phyloP scores from a whole-genome alignment of 2,329 filamentous ascomycete species.

The Chaetomiaceae sp. region DNA sequence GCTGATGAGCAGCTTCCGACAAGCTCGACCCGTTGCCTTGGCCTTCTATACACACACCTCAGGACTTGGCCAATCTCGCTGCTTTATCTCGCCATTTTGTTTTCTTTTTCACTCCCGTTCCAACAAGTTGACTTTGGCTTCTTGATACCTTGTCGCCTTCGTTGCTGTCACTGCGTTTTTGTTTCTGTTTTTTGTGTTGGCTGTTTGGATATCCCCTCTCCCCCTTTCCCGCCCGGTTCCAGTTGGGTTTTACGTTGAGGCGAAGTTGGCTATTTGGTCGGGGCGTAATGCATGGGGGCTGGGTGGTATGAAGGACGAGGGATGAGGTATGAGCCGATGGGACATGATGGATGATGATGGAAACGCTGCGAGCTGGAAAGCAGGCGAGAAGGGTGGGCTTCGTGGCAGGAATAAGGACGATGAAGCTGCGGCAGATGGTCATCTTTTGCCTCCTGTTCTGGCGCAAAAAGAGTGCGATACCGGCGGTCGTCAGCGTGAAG shows the following conservation, averaged over 20 bases:
- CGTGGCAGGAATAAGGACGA: neutral
- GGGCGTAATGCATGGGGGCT: conserved; percentile 12
- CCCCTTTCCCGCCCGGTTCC: conserved; percentile 3
- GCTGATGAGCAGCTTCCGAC: too few relatives aligned
- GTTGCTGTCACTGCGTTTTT: conserved; percentile 11
- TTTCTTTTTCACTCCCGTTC: conserved; percentile 11
- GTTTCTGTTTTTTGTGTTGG: neutral
- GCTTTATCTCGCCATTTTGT: too few relatives aligned
- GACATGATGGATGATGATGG: conserved; percentile 6
- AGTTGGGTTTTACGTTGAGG: too few relatives aligned
- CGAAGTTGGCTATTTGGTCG: neutral
- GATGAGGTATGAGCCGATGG: conserved; percentile 4
- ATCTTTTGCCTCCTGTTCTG: conserved; percentile 2
- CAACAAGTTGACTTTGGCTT: conserved; percentile 5
- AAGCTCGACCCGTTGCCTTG: too few relatives aligned
- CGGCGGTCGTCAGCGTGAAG: conserved; percentile 2
- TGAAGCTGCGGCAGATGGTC: conserved; percentile 3
- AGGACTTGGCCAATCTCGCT: too few relatives aligned
- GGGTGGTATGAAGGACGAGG: conserved; percentile 14
- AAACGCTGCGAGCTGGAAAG: too few relatives aligned
- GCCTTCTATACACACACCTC: too few relatives aligned
- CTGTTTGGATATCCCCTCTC: neutral
- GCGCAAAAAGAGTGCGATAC: conserved; percentile 12
- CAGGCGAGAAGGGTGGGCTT: neutral
- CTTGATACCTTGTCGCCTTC: conserved; percentile 27